Evolutionary conservation across 257 asterid genomes (phyloP).

Genomic region (Avicennia marina): DNA sequence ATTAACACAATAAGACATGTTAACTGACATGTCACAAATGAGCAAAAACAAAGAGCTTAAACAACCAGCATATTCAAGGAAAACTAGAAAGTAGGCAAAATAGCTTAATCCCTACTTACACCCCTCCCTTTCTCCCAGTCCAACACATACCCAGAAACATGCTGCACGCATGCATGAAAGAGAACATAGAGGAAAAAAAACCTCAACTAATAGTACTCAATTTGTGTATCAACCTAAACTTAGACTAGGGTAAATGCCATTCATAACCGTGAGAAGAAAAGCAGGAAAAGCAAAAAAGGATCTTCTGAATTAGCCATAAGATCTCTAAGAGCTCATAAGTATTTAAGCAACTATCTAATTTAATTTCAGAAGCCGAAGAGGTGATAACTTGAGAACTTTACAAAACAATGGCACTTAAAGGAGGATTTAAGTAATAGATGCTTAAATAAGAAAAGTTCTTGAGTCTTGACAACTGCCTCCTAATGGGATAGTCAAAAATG

Average conservation of each 20-base stretch:
- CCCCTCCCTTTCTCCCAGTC: background rate
- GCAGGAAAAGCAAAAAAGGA: background rate
- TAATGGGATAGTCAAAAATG: background rate
- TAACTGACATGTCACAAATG: too few species aligned
- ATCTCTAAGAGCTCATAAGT: background rate
- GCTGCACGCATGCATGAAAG: background rate
- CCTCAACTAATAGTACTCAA: background rate
- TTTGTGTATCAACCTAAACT: background rate
- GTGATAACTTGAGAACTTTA: constrained; percentile 4
- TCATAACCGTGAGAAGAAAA: background rate
- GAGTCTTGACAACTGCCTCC: background rate
- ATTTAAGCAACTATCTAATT: background rate
- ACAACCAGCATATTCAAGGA: background rate
- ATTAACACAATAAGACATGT: constrained; percentile 12
- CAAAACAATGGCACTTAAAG: background rate
- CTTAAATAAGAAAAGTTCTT: background rate
- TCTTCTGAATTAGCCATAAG: background rate
- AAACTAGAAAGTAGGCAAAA: background rate
- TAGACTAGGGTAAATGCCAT: background rate
- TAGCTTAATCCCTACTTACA: background rate
- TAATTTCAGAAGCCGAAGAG: background rate
- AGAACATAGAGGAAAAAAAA: background rate
- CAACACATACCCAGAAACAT: background rate
- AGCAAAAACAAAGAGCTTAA: too few species aligned
- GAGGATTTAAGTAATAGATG: background rate